Conservation (phyloP, 306 rosid genomes). For the Crotalaria pallida region DNA sequence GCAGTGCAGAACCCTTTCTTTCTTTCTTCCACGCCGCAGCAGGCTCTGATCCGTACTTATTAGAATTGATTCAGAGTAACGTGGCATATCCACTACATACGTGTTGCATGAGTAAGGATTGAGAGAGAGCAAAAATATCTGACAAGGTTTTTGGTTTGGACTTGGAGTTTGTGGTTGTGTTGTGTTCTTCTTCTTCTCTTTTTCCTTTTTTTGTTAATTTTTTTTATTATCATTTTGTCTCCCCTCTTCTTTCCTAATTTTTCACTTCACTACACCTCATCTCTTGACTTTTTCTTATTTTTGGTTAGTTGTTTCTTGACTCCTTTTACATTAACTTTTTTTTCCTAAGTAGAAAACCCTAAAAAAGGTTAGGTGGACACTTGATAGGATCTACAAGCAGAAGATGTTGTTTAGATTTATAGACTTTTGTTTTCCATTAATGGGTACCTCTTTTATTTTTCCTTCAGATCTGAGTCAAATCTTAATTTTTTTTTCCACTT, state of each 20-base stretch:
- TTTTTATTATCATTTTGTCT: not conserved
- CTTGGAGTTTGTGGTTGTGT: not conserved
- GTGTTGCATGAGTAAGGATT: conserved; percentile 33
- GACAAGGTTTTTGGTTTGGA: not conserved
- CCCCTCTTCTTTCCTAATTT: not conserved
- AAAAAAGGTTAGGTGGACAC: no score
- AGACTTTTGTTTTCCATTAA: conserved; percentile 16
- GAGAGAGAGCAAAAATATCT: not conserved
- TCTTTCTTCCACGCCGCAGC: not conserved
- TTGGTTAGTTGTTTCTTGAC: not conserved
- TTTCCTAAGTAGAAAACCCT: conserved; percentile 30
- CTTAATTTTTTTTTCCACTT: not conserved
- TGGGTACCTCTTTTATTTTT: conserved; percentile 16
- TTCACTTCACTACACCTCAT: not conserved
- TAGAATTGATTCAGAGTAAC: not conserved
- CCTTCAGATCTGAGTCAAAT: conserved; percentile 51
- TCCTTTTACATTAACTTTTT: not conserved
- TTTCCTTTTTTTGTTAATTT: no score
- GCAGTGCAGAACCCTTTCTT: no score
- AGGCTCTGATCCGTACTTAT: not conserved
- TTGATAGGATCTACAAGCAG: no score
- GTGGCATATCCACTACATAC: conserved; percentile 20
- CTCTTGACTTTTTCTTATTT: not conserved
- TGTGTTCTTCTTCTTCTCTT: not conserved
- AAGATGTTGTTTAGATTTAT: conserved; percentile 15